A percentile compares a stretch with the other conserved stretches of the same genome.
phyloP scores from a whole-genome alignment of 2,329 filamentous ascomycete species.

The Colletotrichum salicis region DNA sequence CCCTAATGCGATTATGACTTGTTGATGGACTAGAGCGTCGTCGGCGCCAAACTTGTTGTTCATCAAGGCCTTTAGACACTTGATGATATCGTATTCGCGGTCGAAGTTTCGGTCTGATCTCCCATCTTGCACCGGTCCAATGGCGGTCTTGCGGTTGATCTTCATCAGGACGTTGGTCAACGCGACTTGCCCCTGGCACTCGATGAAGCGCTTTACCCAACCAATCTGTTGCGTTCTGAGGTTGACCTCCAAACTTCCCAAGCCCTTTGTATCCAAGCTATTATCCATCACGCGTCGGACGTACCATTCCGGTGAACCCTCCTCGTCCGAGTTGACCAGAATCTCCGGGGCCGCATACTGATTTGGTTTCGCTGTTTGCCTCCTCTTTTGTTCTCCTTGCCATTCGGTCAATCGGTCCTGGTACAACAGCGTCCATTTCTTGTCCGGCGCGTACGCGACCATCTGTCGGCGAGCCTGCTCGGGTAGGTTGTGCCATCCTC shows the following conservation, averaged over 20 bases:
- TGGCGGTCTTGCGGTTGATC: conserved; percentile 87
- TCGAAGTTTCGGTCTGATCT: conserved; percentile 83
- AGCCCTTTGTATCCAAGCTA: conserved; percentile 87
- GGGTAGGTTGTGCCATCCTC: conserved; percentile 96
- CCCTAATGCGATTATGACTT: conserved; percentile 87
- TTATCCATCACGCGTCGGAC: conserved; percentile 97
- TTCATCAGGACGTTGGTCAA: conserved; percentile 93
- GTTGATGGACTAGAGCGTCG: conserved; percentile 89
- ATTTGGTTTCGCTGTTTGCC: conserved; percentile 74
- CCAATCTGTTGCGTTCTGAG: conserved; percentile 95
- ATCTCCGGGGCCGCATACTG: conserved; percentile 77
- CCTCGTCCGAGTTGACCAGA: conserved; percentile 85
- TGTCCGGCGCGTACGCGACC: conserved; percentile 91
- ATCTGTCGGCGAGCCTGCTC: conserved; percentile 96
- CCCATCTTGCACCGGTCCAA: conserved; percentile 70
- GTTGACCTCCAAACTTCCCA: conserved; percentile 94
- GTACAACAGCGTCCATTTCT: conserved; percentile 98
- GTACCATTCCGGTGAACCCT: conserved; percentile 98
- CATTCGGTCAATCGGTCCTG: conserved; percentile 93
- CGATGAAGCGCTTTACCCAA: conserved; percentile 96
- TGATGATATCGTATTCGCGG: conserved; percentile 95
- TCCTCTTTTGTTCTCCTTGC: conserved; percentile 92
- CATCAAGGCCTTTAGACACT: conserved; percentile 96
- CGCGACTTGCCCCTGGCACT: conserved; percentile 96
- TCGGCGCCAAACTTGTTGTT: conserved; percentile 99